These are phyloP conservation scores for Periconia macrospinosa DNA, from an alignment of 2,329 filamentous ascomycete genomes.

Conservation along the genomic window DNA sequence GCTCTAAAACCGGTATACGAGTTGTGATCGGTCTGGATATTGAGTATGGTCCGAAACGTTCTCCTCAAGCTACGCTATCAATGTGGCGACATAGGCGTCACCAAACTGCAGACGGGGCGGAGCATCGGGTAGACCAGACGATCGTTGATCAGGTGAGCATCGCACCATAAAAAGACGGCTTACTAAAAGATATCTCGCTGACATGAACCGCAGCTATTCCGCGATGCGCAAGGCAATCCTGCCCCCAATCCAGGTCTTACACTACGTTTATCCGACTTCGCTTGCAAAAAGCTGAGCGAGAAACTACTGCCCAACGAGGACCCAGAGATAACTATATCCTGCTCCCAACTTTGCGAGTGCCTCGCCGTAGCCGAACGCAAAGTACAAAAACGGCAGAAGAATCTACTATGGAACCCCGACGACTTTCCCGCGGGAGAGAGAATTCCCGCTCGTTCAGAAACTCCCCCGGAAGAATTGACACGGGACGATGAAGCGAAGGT, in stretches of 20 bases:
- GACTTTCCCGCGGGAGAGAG: no score
- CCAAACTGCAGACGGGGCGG: conserved; percentile 3
- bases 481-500: neutral
- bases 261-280: conserved; percentile 17
- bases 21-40: conserved; percentile 18
- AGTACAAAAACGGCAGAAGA: no score
- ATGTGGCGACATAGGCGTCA: conserved; percentile 12
- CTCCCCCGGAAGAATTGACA: no score
- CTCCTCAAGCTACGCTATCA: conserved; percentile 15
- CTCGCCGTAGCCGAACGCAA: conserved; percentile 6
- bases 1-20: conserved; percentile 15
- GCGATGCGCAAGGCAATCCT: conserved; percentile 20
- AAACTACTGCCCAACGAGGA: conserved; percentile 8
- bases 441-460: no score
- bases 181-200: neutral
- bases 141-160: conserved; percentile 15
- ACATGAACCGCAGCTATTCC: conserved; percentile 23
- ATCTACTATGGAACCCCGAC: no score
- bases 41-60: conserved; percentile 14
- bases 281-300: conserved; percentile 17
- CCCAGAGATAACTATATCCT: conserved; percentile 9
- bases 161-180: neutral
- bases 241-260: conserved; percentile 13
- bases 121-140: conserved; percentile 11
- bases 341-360: conserved; percentile 14